Evolutionary conservation across 352 stramenopile species (phyloP).

Genomic region (Pythium brassicae): DNA sequence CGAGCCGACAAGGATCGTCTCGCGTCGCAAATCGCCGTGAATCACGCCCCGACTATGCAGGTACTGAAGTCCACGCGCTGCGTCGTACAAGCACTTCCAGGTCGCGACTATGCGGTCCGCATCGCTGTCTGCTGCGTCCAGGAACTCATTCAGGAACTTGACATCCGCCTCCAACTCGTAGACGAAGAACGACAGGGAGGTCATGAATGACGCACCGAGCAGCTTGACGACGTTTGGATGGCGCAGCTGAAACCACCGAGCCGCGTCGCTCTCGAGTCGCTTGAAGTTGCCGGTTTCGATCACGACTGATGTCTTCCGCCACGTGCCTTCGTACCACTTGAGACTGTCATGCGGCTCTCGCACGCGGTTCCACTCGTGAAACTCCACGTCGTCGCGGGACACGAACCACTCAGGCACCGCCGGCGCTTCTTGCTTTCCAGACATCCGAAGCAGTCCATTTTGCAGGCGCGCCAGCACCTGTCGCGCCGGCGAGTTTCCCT

Average conservation of each 20-base stretch:
- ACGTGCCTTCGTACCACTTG: conserved; percentile 1
- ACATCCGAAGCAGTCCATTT: too few species aligned
- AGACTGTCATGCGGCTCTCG: not conserved
- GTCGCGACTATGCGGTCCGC: not conserved
- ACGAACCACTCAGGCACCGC: conserved; percentile 5
- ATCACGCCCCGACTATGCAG: conserved; percentile 19
- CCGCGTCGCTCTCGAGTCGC: not conserved
- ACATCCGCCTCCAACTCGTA: too few species aligned
- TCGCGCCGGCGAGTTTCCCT: too few species aligned
- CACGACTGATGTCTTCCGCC: conserved; percentile 4
- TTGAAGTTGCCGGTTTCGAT: not conserved
- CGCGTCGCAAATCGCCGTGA: conserved; percentile 10
- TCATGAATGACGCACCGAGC: too few species aligned
- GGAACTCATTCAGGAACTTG: too few species aligned
- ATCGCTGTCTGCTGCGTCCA: too few species aligned
- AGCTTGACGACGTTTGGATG: not conserved
- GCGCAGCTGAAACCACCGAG: not conserved
- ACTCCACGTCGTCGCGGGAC: not conserved
- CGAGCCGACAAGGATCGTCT: conserved; percentile 9
- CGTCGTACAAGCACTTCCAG: conserved; percentile 18
- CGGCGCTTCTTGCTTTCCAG: not conserved
- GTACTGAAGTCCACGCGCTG: conserved; percentile 22
- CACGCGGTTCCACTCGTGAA: conserved; percentile 3
- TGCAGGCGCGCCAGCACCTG: too few species aligned
- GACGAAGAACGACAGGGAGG: too few species aligned